Base-by-base conservation (phyloP, 225 moss, liverwort and hornwort species). In the Thuidium tamariscinum region DNA sequence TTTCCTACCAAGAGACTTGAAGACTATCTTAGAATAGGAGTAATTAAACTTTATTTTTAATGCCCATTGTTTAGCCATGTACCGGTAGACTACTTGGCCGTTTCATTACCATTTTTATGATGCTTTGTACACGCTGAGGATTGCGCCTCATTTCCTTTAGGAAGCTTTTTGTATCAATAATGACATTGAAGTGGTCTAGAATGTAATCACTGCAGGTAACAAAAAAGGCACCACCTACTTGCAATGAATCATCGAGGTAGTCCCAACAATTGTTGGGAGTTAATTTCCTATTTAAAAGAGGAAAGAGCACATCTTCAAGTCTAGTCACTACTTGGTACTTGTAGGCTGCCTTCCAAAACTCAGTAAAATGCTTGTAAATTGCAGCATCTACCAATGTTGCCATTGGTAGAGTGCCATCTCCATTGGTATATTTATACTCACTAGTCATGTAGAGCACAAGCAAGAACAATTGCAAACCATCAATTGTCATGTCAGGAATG, bases 281-380 rank as follows among this genome's bases (percentile, higher is more conserved):
- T 27, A 70, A 8, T n/a, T 42, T 70, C 42, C 42, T 70, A 1
- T 7, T 0, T 27, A 70, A 42, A 70, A 27, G 9, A 12, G 1
- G 0, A 4, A 3, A 0, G 27, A 70, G 42, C 9, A 7, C 42
- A 27, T 16, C 0, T 16, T 27, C 3, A 2, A 71, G 16, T 44
- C 27, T 44, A 0, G 9, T 10, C 44, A 27, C 44, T 44, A 71
- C 44, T 0, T 27, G 9, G 44, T 44, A 44, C 44, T 44, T 71
- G 71, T 44, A 44, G 16, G 1, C 2, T 27, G 44, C 71, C 26
- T 12, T 2, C 42, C 14, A 44, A 71, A 71, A 41, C 26, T 71
- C 27, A 27, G 2, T 21, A 48, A 84, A 84, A 37, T 74, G 62
- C 37, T 62, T 2, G 19, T 84, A 60, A 29, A 84, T 27, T 5